phyloP scores from a whole-genome alignment of 31 red algal genomes.

The Porphyra umbilicalis region DNA sequence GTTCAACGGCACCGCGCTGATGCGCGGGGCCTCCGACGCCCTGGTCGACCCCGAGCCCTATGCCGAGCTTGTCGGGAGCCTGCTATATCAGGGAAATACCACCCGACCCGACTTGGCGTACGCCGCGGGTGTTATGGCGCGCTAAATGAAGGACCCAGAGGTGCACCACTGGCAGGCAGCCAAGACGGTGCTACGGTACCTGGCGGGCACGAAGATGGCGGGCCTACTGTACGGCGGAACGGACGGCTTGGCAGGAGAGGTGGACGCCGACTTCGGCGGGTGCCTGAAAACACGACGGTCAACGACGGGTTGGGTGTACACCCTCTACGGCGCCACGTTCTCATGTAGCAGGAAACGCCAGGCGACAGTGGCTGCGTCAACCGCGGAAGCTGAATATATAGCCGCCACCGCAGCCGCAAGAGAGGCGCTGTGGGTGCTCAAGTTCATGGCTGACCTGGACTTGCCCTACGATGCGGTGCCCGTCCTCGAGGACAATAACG shows the following conservation, averaged over 20 bases:
- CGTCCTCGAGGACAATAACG: slow-evolving; percentile 6
- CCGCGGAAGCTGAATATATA: slow-evolving; percentile 12
- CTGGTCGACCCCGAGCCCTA: slow-evolving; percentile 1
- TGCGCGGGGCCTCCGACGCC: not conserved
- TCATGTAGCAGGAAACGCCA: slow-evolving; percentile 11
- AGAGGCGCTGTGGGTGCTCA: slow-evolving; percentile 7
- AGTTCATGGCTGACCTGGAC: not conserved
- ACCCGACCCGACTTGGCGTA: slow-evolving; percentile 13
- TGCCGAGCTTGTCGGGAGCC: slow-evolving; percentile 6
- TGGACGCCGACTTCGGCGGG: not conserved
- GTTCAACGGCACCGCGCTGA: not conserved
- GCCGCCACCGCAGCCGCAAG: slow-evolving; percentile 3
- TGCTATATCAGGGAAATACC: slow-evolving; percentile 8
- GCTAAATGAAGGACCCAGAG: not conserved
- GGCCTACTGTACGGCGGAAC: not conserved
- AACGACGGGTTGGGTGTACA: slow-evolving; percentile 14
- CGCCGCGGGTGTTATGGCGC: not conserved
- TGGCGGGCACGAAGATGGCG: slow-evolving; percentile 2
- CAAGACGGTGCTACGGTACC: slow-evolving; percentile 7
- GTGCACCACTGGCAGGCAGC: not conserved
- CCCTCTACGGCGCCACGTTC: not conserved
- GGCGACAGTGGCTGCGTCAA: not conserved
- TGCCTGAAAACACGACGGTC: slow-evolving; percentile 6
- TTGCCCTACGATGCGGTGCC: not conserved
- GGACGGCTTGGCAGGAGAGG: not conserved